phyloP scores from a whole-genome alignment of 495 filamentous ascomycete genomes.

The Aspergillus taichungensis region DNA sequence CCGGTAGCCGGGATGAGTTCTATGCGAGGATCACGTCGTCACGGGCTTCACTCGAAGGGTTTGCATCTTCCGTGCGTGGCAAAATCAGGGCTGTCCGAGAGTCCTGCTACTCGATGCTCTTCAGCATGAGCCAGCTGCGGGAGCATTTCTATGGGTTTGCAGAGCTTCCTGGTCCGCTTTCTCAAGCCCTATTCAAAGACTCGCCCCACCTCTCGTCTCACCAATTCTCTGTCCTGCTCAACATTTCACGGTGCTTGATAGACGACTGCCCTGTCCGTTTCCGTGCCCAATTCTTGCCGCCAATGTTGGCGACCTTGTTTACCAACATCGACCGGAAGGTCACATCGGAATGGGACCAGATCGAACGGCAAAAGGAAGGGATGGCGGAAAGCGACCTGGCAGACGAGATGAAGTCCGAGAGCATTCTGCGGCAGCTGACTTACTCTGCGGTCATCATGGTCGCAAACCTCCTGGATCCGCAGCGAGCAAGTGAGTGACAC shows the following conservation, averaged over 20 bases:
- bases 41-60: conserved; percentile 80
- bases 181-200: conserved; percentile 75
- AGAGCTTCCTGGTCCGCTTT: conserved; percentile 75
- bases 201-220: conserved; percentile 81
- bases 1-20: conserved; percentile 90
- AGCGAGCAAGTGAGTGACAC: conserved; percentile 37
- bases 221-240: conserved; percentile 83
- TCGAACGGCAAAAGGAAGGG: conserved; percentile 55
- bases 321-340: conserved; percentile 80
- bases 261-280: conserved; percentile 79
- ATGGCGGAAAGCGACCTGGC: conserved; percentile 62
- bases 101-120: conserved; percentile 85
- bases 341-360: conserved; percentile 67
- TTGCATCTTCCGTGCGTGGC: conserved; percentile 85
- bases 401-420: conserved; percentile 97
- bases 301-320: conserved; percentile 74
- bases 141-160: conserved; percentile 81
- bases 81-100: conserved; percentile 84
- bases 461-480: conserved; percentile 74
- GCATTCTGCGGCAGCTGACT: conserved; percentile 87
- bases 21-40: conserved; percentile 85
- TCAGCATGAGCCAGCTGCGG: conserved; percentile 81
- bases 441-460: conserved; percentile 87
- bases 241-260: conserved; percentile 76
- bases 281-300: conserved; percentile 74